Evolutionary conservation across 371 early-diverging fungal species (phyloP), one percentile per base, ranked within the genome.

Genomic region (Haplosporangium sp.): DNA sequence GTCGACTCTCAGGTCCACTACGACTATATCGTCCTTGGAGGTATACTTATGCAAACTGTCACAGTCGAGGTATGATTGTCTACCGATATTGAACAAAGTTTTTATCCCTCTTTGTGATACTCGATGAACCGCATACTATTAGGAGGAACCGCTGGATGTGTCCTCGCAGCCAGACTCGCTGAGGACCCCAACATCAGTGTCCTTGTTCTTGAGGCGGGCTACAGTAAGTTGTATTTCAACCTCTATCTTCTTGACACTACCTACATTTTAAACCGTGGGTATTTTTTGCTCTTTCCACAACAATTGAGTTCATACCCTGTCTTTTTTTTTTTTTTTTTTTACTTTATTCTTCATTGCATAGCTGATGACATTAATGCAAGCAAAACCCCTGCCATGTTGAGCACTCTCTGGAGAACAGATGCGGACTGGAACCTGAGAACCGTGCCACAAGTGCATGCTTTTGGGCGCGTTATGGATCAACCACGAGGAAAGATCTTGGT

Each of bases 141-240:
- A 87, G 68, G 59, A 57, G 67, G 75, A 42, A 74, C 80, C 2
- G 80, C 75, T 21, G 80, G 80, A 12, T 74, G 80, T 45, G 80
- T 74, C 2, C 43, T 80, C 21, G 80, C 80, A 4, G 61, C 54
- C 29, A 58, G 80, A 51, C 54, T 80, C 14, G 20, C 80, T 9
- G 80, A 80, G 43, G 70, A 80, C 14, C 67, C 71, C 53, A 59
- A 58, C 6, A 41, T 79, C 29, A 70, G 63, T 14, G 68, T 80
- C 51, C 62, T 80, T 6, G 63, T 80, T 7, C 62, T 80, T 11
- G 75, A 74, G 23, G 80, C 80, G 10, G 80, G 80, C 0, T 68
- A 67, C n/a, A 58, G 77, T 77, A 76, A 45, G 67, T 38, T 6
- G 12, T 20, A 9, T 29, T 52, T 7, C 8, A 29, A 52, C 11